phyloP scores from a whole-genome alignment of 2,329 filamentous ascomycete species.

The Graphilbum sp. region DNA sequence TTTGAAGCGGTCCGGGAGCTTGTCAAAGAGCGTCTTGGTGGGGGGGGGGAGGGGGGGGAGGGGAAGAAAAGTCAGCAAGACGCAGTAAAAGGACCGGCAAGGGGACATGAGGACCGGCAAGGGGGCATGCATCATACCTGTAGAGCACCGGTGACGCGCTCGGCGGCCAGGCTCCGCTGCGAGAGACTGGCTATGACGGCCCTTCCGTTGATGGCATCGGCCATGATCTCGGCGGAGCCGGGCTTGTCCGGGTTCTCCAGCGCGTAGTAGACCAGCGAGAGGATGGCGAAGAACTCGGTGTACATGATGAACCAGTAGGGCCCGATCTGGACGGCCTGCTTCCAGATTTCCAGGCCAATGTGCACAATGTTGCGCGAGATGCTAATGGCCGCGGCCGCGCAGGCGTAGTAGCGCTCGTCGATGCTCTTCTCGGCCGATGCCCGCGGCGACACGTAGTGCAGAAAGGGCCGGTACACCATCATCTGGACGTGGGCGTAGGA shows the following conservation, averaged over 20 bases:
- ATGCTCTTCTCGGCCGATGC: constrained; percentile 37
- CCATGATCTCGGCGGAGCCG: constrained; percentile 62
- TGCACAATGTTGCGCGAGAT: constrained; percentile 53
- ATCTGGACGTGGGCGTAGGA: constrained; percentile 74
- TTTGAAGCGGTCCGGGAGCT: constrained; percentile 58
- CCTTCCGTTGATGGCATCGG: constrained; percentile 71
- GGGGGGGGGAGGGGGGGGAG: not conserved
- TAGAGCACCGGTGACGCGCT: constrained; percentile 65
- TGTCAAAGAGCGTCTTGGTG: constrained; percentile 59
- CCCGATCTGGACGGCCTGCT: constrained; percentile 38
- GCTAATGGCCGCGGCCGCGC: constrained; percentile 43
- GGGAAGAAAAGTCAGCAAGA: not conserved
- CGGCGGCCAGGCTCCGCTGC: constrained; percentile 73
- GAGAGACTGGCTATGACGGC: constrained; percentile 67
- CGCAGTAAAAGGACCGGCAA: too few relatives aligned
- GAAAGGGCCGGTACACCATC: constrained; percentile 66
- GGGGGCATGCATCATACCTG: too few relatives aligned
- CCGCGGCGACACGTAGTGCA: constrained; percentile 63
- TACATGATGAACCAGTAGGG: constrained; percentile 82
- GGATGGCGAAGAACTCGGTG: constrained; percentile 65
- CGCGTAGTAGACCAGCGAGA: constrained; percentile 66
- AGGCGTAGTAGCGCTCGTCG: constrained; percentile 68
- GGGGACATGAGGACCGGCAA: too few relatives aligned
- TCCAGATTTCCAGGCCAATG: constrained; percentile 6
- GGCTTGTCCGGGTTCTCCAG: constrained; percentile 63